Evolutionary conservation across 208 protist species (phyloP), one percentile per base, ranked within the genome.

Genomic region (Strigomonas galati): DNA sequence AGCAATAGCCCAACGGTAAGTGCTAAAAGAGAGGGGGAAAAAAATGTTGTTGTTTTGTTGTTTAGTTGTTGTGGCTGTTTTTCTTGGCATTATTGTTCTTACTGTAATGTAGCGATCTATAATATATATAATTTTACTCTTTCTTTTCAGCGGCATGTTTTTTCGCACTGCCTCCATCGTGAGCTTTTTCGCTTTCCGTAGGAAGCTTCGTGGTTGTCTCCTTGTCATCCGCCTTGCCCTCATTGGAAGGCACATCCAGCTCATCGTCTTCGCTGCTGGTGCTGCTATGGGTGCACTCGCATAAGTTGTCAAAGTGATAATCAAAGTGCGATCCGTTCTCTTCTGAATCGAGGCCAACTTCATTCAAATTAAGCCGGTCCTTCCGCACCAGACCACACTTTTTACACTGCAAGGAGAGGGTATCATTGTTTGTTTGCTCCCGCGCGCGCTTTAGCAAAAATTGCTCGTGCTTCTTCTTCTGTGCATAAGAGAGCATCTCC

Each of bases 291-390:
- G 63, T 69, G 67, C 91, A 96, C 40, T 79, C 68, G 53, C 91
- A 96, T 28, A 81, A 52, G 59, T 92, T 92, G 52, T 92, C 91
- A 76, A 92, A 96, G 67, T 93, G 91, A 73, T 94, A 96, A 55
- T 96, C 91, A 63, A 93, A 96, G 24, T 96, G 91, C 12, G 85
- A 89, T 27, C 91, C 91, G 59, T 83, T 91, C 63, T 92, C 84
- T 66, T 92, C 87, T 6, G 91, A 96, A 65, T 96, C 91, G 31
- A 96, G 80, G 9, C 75, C 91, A 15, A 96, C 55, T 44, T 92
- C 78, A 51, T 96, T 96, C 52, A 94, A 82, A 72, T 96, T 96
- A 24, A 96, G 74, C 2, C 91, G 78, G 65, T 92, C 84, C 1
- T 73, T 77, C n/a, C 91, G 85, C 30, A 92, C 84, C 26, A 89